Percentiles rank a stretch among this genome's conserved stretches.
phyloP scores from a whole-genome alignment of 2,329 filamentous ascomycete genomes.

The Chaetomiaceae sp. region DNA sequence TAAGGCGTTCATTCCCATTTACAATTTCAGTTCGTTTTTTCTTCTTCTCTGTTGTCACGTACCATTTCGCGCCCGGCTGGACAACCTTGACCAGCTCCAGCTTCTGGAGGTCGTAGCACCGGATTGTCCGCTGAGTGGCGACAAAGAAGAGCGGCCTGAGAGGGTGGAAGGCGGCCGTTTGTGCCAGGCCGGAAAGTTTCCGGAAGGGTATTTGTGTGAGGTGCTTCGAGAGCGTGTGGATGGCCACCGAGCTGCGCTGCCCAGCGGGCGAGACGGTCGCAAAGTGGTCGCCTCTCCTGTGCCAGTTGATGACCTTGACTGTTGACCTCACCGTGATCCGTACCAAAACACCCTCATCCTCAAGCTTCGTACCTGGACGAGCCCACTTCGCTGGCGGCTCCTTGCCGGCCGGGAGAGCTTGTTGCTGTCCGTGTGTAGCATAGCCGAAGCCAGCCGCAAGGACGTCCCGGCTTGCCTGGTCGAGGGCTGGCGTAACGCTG shows the following conservation, averaged over 20 bases:
- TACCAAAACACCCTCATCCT: slow-evolving; percentile 73
- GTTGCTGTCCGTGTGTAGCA: slow-evolving; percentile 58
- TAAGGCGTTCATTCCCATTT: neutral
- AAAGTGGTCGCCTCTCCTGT: slow-evolving; percentile 90
- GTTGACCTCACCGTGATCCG: slow-evolving; percentile 73
- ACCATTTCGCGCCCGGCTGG: slow-evolving; percentile 83
- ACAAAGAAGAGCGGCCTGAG: slow-evolving; percentile 91
- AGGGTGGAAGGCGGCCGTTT: slow-evolving; percentile 92
- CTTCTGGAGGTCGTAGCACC: slow-evolving; percentile 87
- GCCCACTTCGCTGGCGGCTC: slow-evolving; percentile 77
- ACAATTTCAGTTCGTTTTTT: no score
- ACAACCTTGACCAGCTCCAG: slow-evolving; percentile 91
- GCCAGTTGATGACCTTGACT: slow-evolving; percentile 89
- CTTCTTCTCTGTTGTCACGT: no score
- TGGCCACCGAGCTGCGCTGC: slow-evolving; percentile 75
- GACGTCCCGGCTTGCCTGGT: slow-evolving; percentile 68
- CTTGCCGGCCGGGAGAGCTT: slow-evolving; percentile 58
- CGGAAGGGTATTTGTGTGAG: slow-evolving; percentile 93
- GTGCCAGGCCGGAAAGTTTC: slow-evolving; percentile 65
- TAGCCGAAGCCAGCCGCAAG: slow-evolving; percentile 92
- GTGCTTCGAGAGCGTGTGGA: slow-evolving; percentile 94
- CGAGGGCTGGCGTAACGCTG: slow-evolving; percentile 62
- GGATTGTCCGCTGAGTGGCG: slow-evolving; percentile 87
- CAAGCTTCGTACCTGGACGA: slow-evolving; percentile 67
- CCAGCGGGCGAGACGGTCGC: slow-evolving; percentile 82